Base-by-base conservation (phyloP, 768 basidiomycete genomes). In the Exidia glandulosa region DNA sequence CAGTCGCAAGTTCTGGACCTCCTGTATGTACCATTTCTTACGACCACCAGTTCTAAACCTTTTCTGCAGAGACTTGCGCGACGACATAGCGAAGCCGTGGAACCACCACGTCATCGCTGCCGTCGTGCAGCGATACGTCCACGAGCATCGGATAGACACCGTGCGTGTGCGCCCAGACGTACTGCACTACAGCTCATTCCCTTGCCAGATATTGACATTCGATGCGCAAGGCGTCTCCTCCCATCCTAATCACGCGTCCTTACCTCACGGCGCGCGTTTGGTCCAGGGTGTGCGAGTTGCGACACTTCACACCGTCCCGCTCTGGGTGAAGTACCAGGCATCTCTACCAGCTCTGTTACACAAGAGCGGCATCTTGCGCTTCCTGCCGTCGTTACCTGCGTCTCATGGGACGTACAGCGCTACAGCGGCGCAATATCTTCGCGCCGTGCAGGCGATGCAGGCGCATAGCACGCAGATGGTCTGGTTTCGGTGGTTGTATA, bases 181-280 rank as follows among this genome's bases (percentile, higher is more conserved):
- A 31, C 30, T 27, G 27, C 30, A 16, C 41, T 54, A 57, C 27
- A 7, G 5, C 30, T 16, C 9, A 47, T 27, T 19, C 13, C 31
- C 29, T 2, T 33, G 47, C n/a, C 64, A 94, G 91, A 83, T 95
- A 52, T 74, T 96, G 54, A 94, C 92, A 0, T 96, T 95, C 67
- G 94, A 96, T 70, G 60, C 73, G 0, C 64, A 66, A 2, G 94
- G 93, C 2, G 74, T 95, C 13, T 90, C 93, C n/a, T 76, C 75
- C 3, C 94, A 95, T 67, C 88, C 89, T 2, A 96, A 96, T 68
- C 94, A 96, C 71, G 77, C 75, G 62, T 84, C 91, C 1, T 75
- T 94, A 16, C 81, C 79, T 9, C 68, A 72, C 23, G 88, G 85
- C 36, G 80, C 36, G 19, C 10, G 10, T 9, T 37, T 37, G 36